Evolutionary conservation across 148 eudicot species (phyloP).

Genomic region (Beta vulgaris): DNA sequence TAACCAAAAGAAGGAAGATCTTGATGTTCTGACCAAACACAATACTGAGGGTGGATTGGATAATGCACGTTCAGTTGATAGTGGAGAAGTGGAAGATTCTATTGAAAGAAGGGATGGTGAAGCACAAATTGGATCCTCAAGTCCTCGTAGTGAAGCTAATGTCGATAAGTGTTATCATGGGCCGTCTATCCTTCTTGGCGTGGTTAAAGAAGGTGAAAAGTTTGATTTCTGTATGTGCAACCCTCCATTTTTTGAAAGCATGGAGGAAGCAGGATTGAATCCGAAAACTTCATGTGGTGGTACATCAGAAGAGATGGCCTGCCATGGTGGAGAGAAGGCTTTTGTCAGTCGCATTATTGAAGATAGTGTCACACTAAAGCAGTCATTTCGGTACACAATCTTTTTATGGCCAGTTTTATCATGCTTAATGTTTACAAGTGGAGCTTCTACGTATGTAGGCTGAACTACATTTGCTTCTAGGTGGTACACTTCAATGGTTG

Average conservation of each 20-base stretch:
- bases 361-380: slow-evolving; percentile 66
- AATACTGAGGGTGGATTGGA: slow-evolving; percentile 19
- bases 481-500: slow-evolving; percentile 97
- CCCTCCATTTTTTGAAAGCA: slow-evolving; percentile 94
- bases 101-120: slow-evolving; percentile 19
- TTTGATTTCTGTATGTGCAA: slow-evolving; percentile 99
- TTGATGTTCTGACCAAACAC: slow-evolving; percentile 6
- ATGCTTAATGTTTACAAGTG: background rate
- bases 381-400: slow-evolving; percentile 65
- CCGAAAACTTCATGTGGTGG: slow-evolving; percentile 98
- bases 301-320: slow-evolving; percentile 84
- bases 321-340: slow-evolving; percentile 87
- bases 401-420: slow-evolving; percentile 3
- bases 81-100: slow-evolving; percentile 15
- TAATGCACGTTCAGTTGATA: background rate
- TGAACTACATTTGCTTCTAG: slow-evolving; percentile 35
- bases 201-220: slow-evolving; percentile 68
- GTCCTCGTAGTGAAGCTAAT: slow-evolving; percentile 17
- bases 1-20: slow-evolving; percentile 11
- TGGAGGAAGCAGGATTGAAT: slow-evolving; percentile 88
- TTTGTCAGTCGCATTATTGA: slow-evolving; percentile 72
- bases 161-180: slow-evolving; percentile 45
- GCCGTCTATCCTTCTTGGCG: slow-evolving; percentile 68
- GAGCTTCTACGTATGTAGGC: background rate
- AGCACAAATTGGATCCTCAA: slow-evolving; percentile 13